phyloP scores from a whole-genome alignment of 2,329 filamentous ascomycete species.

The Byssoonygena ceratinophila region DNA sequence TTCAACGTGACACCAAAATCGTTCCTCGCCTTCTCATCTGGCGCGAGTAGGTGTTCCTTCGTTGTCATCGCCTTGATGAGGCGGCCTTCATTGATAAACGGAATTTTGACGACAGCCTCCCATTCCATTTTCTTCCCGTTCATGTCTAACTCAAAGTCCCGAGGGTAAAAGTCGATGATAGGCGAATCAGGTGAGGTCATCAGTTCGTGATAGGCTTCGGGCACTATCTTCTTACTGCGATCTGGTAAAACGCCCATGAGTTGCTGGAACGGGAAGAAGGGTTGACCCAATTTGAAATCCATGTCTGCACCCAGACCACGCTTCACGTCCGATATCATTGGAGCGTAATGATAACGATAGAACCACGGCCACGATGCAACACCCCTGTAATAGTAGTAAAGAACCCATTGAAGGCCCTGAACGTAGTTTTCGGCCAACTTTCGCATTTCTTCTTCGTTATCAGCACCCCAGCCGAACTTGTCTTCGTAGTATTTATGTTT shows the following conservation, averaged over 20 bases:
- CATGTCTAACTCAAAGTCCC: conserved; percentile 97
- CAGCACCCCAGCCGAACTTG: conserved; percentile 82
- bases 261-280: conserved; percentile 90
- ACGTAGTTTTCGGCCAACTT: conserved; percentile 92
- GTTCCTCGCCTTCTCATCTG: conserved; percentile 72
- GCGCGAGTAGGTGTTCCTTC: conserved; percentile 64
- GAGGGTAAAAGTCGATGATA: conserved; percentile 95
- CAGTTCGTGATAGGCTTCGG: conserved; percentile 70
- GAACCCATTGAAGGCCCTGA: conserved; percentile 92
- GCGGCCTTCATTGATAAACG: conserved; percentile 89
- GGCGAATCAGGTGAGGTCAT: conserved; percentile 88
- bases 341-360: conserved; percentile 92
- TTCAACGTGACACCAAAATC: conserved; percentile 86
- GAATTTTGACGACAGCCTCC: conserved; percentile 98
- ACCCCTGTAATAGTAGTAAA: conserved; percentile 95
- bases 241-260: conserved; percentile 97
- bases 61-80: conserved; percentile 76
- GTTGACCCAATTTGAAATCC: conserved; percentile 86
- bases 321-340: conserved; percentile 91
- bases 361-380: conserved; percentile 99
- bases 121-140: conserved; percentile 99
- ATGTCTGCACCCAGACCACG: conserved; percentile 78
- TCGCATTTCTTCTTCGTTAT: conserved; percentile 68
- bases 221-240: conserved; percentile 93
- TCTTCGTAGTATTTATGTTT: conserved; percentile 86